Base-by-base conservation (phyloP, 2,329 filamentous ascomycete species). In the Cryphonectria parasitica region DNA sequence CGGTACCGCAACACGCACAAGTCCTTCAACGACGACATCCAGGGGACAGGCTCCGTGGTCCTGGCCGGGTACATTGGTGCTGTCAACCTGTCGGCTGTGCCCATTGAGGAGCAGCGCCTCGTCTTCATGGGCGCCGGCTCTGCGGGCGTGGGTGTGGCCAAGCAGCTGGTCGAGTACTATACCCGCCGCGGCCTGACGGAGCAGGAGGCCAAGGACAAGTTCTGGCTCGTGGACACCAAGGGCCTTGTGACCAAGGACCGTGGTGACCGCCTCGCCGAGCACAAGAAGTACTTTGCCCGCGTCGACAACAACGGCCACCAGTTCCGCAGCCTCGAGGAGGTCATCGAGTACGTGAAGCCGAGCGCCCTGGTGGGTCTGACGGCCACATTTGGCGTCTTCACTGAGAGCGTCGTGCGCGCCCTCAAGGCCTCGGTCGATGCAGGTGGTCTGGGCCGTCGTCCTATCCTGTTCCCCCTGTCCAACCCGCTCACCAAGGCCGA, bases 1-100 rank as follows among this genome's bases (percentile, higher is more conserved):
- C 90, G 94, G 72, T 98, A 98, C 84, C 92, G 93, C 76, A 87
- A 95, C 79, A 88, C 87, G 74, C 95, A 97, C 86, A 95, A 93
- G 81, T 97, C 93, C 87, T 99, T 99, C 89, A 98, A 98, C 82
- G 96, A 98, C 79, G 95, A 99, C 79, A 96, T 99, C 79, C 95
- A 98, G 85, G 95, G 95, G 75, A 98, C 96, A 76, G 96, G 96
- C 76, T 94, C 95, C 74, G 96, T 99, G 77, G 94, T 98, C 73
- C 88, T 98, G 69, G 95, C 89, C 74, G 95, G 95, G 52, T 90
- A 90, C 76, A 91, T 91, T 72, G 87, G 88, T 69, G 89, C 88
- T 56, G 94, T 97, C 72, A 95, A 95, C 83, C 89, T 93, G 72
- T 97, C 94, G 19, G 92, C 91, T 66, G 90, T 97, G 22, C 92